Evolutionary conservation across 768 basidiomycete species (phyloP), one percentile per base, ranked within the genome.

Genomic region (Symmetrospora coprosmae): DNA sequence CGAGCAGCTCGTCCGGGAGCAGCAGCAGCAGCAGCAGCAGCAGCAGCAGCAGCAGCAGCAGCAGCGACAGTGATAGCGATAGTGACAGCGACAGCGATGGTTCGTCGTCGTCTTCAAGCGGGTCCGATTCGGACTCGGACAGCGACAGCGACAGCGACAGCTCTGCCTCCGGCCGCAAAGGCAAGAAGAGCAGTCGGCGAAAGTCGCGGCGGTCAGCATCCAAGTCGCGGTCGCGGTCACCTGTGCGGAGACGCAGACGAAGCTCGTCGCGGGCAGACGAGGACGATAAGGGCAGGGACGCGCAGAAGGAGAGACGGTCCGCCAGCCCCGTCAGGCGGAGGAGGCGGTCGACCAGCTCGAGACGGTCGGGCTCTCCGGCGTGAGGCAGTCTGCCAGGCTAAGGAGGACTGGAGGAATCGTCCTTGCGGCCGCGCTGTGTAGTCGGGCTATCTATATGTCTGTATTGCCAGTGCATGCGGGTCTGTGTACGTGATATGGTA

Each of bases 1-100:
- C 49, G 13, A 58, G 41, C 40, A 46, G 55, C 55, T 58, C 55
- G 30, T 58, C 55, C 8, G 37, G 43, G n/a, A 58, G 55, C 25
- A 43, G 43, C 41, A 46, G 43, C 21, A 23, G 43, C 43, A 46
- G 43, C 43, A 25, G 25, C 21, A 46, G 43, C 43, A 25, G 30
- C 41, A 58, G 55, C 25, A 43, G 43, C 41, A 46, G 43, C 21
- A 23, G 43, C 43, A 46, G 43, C 43, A 25, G 25, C 21, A 46
- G 43, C 43, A 25, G 30, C 41, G n/a, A n/a, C n/a, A n/a, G n/a
- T n/a, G n/a, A n/a, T n/a, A n/a, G n/a, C n/a, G n/a, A n/a, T n/a
- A n/a, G n/a, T n/a, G n/a, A n/a, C n/a, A n/a, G n/a, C n/a, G n/a
- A n/a, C n/a, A 58, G 55, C 43, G 55, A 58, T 37, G 43, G 41